A percentile compares a stretch with the other conserved stretches of the same genome.
Conservation (phyloP, 495 filamentous ascomycete species). For the Penicillium diatomitis region DNA sequence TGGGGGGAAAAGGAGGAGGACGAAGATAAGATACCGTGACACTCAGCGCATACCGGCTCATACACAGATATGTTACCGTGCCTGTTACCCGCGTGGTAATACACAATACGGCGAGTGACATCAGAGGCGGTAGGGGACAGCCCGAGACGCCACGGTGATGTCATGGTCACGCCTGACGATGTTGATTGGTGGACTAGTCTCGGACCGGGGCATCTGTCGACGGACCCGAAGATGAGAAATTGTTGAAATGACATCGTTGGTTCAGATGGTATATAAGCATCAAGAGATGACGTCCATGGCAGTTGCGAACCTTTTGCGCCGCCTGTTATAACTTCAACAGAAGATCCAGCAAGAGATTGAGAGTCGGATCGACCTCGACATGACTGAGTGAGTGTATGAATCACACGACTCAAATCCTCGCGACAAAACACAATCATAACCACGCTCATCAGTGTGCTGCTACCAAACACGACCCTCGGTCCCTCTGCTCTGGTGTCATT, state of each 20-base stretch:
- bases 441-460: too few species aligned
- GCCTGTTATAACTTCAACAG: too few species aligned
- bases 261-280: slow-evolving; percentile 17
- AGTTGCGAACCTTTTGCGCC: neutral
- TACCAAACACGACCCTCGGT: too few species aligned
- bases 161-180: slow-evolving; percentile 3
- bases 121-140: slow-evolving; percentile 15
- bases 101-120: slow-evolving; percentile 10
- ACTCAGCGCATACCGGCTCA: neutral
- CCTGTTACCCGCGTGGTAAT: neutral
- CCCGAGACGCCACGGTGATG: slow-evolving; percentile 11
- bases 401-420: too few species aligned
- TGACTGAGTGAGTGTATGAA: too few species aligned
- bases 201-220: slow-evolving; percentile 8
- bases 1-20: too few species aligned
- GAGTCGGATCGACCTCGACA: too few species aligned
- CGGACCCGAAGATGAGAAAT: too few species aligned
- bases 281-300: neutral
- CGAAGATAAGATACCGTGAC: too few species aligned
- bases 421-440: too few species aligned
- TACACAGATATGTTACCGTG: neutral
- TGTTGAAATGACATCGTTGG: neutral
- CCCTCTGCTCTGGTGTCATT: too few species aligned
- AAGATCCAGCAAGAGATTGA: too few species aligned
- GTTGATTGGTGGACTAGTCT: slow-evolving; percentile 9